Percentiles rank a stretch among this genome's conserved stretches.
These are phyloP conservation scores for Chlorella vulgaris DNA, from an alignment of 139 green algal genomes.

Conservation along the genomic window DNA sequence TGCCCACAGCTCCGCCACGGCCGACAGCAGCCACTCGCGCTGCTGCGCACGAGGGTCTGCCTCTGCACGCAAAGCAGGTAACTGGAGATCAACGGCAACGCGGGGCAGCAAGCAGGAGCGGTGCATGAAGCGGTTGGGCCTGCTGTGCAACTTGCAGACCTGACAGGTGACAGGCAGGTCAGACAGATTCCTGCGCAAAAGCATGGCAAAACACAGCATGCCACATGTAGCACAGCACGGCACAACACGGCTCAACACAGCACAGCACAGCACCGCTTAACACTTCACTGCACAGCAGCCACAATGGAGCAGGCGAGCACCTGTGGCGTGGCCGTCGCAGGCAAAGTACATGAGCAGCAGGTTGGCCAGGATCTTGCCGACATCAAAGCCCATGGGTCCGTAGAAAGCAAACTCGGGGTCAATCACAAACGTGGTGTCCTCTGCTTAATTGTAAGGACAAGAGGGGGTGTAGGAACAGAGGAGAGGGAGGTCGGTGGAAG, in stretches of 20 bases:
- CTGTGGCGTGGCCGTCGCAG: constrained; percentile 40
- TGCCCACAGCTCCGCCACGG: constrained; percentile 64
- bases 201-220: too few relatives aligned
- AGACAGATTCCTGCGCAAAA: too few relatives aligned
- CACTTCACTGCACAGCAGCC: background rate
- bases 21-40: constrained; percentile 66
- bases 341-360: constrained; percentile 93
- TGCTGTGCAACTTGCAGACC: background rate
- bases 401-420: constrained; percentile 97
- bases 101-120: too few relatives aligned
- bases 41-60: constrained; percentile 45
- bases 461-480: background rate
- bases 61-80: background rate
- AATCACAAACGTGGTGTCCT: constrained; percentile 70
- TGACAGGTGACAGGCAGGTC: background rate
- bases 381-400: constrained; percentile 96
- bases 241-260: background rate
- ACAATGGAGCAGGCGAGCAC: background rate
- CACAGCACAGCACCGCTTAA: background rate
- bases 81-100: background rate
- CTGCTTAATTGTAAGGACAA: background rate
- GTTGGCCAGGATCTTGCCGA: constrained; percentile 94
- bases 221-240: background rate
- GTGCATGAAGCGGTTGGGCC: too few relatives aligned
- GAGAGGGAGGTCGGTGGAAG: background rate